Evolutionary conservation across 2,329 filamentous ascomycete genomes (phyloP).

Genomic region (Bipolaris bicolor): DNA sequence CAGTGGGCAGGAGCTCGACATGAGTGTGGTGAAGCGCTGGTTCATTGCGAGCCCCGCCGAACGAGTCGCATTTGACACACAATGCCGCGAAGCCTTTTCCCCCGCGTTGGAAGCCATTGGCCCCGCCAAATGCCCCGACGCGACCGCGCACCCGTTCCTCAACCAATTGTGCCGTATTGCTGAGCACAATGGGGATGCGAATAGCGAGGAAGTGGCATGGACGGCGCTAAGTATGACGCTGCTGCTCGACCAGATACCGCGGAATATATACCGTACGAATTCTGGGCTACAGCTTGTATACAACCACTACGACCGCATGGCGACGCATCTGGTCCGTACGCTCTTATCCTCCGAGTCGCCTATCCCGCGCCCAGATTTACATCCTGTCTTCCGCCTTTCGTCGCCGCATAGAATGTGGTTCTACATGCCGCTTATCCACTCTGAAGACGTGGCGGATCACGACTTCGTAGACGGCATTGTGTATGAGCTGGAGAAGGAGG

Average conservation of each 20-base stretch:
- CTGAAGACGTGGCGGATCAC: slow-evolving; percentile 58
- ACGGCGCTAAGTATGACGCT: slow-evolving; percentile 59
- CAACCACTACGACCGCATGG: slow-evolving; percentile 62
- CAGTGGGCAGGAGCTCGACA: slow-evolving; percentile 31
- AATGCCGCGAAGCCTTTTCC: slow-evolving; percentile 44
- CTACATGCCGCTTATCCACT: slow-evolving; percentile 66
- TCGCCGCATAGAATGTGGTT: slow-evolving; percentile 61
- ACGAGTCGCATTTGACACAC: slow-evolving; percentile 45
- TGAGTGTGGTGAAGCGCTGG: slow-evolving; percentile 45
- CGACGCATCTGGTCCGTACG: slow-evolving; percentile 52
- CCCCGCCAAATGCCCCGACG: slow-evolving; percentile 42
- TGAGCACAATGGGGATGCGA: slow-evolving; percentile 2
- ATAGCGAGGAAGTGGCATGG: slow-evolving; percentile 38
- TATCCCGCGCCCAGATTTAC: slow-evolving; percentile 35
- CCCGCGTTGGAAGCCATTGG: slow-evolving; percentile 48
- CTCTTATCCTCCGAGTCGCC: slow-evolving; percentile 42
- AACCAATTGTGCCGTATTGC: slow-evolving; percentile 36
- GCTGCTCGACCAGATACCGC: slow-evolving; percentile 67
- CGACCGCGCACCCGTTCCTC: slow-evolving; percentile 48
- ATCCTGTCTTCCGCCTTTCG: slow-evolving; percentile 40
- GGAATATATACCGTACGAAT: slow-evolving; percentile 64
- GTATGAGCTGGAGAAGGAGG: slow-evolving; percentile 42
- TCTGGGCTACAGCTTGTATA: slow-evolving; percentile 57
- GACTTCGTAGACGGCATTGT: slow-evolving; percentile 46
- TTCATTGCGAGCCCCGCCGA: slow-evolving; percentile 45